Evolutionary conservation across 2,329 filamentous ascomycete genomes (phyloP).

Genomic region (Lecanicillium sp.): DNA sequence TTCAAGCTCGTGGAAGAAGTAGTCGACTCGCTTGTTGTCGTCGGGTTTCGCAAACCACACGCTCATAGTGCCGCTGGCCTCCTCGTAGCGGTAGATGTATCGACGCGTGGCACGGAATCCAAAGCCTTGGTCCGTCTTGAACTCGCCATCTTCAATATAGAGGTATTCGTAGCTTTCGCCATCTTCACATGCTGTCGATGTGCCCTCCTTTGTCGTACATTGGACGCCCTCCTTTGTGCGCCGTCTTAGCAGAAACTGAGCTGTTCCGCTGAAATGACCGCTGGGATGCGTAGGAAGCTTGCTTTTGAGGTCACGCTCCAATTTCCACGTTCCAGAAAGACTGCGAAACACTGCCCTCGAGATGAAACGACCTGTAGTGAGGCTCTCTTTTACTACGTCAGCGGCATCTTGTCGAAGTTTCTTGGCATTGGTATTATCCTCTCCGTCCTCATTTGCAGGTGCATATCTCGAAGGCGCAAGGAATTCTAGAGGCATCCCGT

Average conservation of each 20-base stretch:
- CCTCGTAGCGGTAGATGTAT: conserved; percentile 68
- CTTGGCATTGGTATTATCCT: conserved; percentile 33
- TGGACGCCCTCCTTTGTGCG: conserved; percentile 49
- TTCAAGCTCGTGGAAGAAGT: conserved; percentile 69
- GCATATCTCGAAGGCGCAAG: conserved; percentile 52
- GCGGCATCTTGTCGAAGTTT: conserved; percentile 42
- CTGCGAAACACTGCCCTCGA: conserved; percentile 63
- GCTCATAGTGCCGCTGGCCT: conserved; percentile 52
- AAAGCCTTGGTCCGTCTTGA: conserved; percentile 50
- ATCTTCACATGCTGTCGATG: conserved; percentile 13
- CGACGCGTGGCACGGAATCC: conserved; percentile 56
- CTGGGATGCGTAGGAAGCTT: conserved; percentile 52
- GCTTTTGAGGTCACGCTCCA: conserved; percentile 52
- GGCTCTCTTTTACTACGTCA: conserved; percentile 33
- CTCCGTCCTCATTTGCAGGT: conserved; percentile 29
- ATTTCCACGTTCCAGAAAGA: conserved; percentile 63
- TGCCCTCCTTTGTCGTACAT: conserved; percentile 21
- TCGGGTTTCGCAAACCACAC: conserved; percentile 69
- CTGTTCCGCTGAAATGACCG: conserved; percentile 59
- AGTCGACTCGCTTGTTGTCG: conserved; percentile 57
- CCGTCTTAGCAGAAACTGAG: conserved; percentile 56
- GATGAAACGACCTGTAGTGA: conserved; percentile 46
- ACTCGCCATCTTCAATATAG: conserved; percentile 62
- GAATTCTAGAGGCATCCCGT: conserved; percentile 43
- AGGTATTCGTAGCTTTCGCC: conserved; percentile 53